These are phyloP conservation scores for Larix sibirica DNA, from an alignment of 83 land plant species.

Conservation along the genomic window DNA sequence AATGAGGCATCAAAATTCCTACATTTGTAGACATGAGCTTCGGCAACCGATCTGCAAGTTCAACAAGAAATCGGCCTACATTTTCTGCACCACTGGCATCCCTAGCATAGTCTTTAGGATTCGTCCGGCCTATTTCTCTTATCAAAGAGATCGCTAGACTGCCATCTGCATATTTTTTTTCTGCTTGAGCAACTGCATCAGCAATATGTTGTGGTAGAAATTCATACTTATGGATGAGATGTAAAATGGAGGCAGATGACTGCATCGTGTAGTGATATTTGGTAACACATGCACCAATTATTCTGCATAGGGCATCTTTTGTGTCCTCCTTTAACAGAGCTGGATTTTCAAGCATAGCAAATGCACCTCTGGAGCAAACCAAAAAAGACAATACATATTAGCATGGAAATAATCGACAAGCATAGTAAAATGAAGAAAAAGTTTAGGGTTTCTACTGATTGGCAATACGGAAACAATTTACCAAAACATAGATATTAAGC, in stretches of 20 bases:
- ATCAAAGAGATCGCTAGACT: constrained; percentile 75
- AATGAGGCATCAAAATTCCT: constrained; percentile 85
- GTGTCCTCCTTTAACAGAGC: constrained; percentile 64
- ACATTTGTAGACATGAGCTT: constrained; percentile 82
- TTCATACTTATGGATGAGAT: constrained; percentile 86
- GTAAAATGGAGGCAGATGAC: constrained; percentile 81
- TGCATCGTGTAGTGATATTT: constrained; percentile 73
- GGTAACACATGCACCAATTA: constrained; percentile 76
- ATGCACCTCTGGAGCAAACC: constrained; percentile 55
- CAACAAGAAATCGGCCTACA: constrained; percentile 85
- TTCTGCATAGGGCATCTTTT: constrained; percentile 74
- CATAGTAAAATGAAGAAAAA: background rate
- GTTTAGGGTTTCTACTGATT: too few relatives aligned
- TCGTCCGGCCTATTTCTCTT: constrained; percentile 83
- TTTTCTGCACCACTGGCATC: constrained; percentile 91
- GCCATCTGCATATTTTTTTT: constrained; percentile 75
- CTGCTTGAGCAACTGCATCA: constrained; percentile 76
- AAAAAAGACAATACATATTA: background rate
- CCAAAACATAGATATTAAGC: background rate
- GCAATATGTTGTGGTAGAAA: constrained; percentile 70
- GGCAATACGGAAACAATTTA: too few relatives aligned
- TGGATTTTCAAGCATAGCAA: constrained; percentile 76
- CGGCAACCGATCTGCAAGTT: constrained; percentile 85
- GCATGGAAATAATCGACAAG: background rate
- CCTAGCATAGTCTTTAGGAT: constrained; percentile 80